Conservation (phyloP, 108 stramenopile species). For the Halocafeteria seosinensis region DNA sequence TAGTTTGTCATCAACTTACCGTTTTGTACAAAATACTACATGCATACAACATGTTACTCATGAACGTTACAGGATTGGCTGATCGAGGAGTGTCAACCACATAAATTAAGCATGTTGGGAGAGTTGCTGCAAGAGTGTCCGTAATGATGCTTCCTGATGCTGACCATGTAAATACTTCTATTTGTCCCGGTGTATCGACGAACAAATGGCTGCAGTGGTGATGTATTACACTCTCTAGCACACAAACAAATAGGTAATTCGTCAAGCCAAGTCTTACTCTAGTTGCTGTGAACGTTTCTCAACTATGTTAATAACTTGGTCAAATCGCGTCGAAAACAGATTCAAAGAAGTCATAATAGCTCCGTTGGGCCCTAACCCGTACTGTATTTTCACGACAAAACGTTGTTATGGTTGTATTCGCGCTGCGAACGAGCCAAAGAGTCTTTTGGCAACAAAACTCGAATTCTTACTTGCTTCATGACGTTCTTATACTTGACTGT, state of each 20-base stretch:
- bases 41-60: slow-evolving; percentile 99
- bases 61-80: slow-evolving; percentile 81
- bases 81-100: slow-evolving; percentile 91
- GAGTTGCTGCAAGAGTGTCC: slow-evolving; percentile 68
- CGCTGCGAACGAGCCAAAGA: no score
- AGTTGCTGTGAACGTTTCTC: slow-evolving; percentile 59
- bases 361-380: slow-evolving; percentile 92
- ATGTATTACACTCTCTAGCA: no score
- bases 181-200: slow-evolving; percentile 96
- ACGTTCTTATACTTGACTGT: slow-evolving; percentile 93
- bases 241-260: slow-evolving; percentile 18
- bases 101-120: slow-evolving; percentile 81
- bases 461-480: no score
- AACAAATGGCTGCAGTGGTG: no score
- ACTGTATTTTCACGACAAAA: no score
- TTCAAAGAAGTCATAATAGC: slow-evolving; percentile 93
- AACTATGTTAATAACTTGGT: slow-evolving; percentile 78
- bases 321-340: slow-evolving; percentile 92
- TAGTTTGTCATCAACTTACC: no score
- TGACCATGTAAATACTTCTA: slow-evolving; percentile 98
- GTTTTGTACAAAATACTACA: slow-evolving; percentile 85
- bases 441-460: no score
- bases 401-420: no score
- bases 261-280: background rate
- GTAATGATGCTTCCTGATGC: slow-evolving; percentile 85